These are phyloP conservation scores for Lycium barbarum DNA, from an alignment of 257 asterid genomes.

Conservation along the genomic window DNA sequence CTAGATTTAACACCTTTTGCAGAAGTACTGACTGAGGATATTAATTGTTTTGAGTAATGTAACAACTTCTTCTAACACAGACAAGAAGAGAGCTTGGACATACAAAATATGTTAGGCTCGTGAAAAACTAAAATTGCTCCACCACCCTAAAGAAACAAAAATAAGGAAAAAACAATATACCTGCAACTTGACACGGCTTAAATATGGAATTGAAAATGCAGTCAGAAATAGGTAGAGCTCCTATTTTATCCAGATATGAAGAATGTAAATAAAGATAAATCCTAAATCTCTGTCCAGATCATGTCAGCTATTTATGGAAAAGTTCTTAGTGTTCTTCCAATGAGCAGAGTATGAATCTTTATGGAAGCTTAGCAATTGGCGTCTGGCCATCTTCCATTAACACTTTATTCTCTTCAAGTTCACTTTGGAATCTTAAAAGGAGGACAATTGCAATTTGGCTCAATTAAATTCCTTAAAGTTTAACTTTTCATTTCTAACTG, in stretches of 20 bases:
- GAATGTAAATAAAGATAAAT: conserved; percentile 5
- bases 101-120: neutral
- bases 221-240: neutral
- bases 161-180: neutral
- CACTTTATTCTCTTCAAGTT: conserved; percentile 11
- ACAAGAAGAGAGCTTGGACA: neutral
- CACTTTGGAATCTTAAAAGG: neutral
- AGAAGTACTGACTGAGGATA: neutral
- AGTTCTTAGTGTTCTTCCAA: neutral
- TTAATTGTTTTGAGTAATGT: neutral
- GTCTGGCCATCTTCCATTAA: neutral
- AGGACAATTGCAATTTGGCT: neutral
- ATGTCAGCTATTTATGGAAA: conserved; percentile 6
- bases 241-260: conserved; percentile 3
- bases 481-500: neutral
- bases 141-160: conserved; percentile 14
- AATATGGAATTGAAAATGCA: conserved; percentile 13
- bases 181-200: neutral
- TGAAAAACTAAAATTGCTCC: neutral
- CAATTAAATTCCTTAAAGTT: neutral
- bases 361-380: neutral
- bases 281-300: neutral
- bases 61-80: conserved; percentile 17
- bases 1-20: conserved; percentile 6
- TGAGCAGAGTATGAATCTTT: neutral